These are phyloP conservation scores for Entophlyctis luteolus DNA, from an alignment of 192 early-diverging fungal genomes.

Conservation along the genomic window DNA sequence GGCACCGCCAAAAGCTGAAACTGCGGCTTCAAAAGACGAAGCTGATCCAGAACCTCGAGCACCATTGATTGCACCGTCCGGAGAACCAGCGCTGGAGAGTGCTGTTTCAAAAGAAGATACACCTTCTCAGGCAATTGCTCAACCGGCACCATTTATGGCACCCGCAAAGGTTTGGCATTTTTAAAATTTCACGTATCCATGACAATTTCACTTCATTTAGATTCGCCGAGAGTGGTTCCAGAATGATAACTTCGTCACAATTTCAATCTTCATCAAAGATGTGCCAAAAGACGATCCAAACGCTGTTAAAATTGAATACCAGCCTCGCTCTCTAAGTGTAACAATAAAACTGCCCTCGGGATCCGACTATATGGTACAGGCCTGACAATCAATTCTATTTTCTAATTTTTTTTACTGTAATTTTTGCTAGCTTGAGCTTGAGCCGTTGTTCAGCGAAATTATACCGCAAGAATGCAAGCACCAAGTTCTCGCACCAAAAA, in stretches of 20 bases:
- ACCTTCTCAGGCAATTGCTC: conserved; percentile 27
- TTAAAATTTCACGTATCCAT: not conserved
- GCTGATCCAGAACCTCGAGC: conserved; percentile 3
- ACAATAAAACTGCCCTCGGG: conserved; percentile 76
- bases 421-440: conserved; percentile 83
- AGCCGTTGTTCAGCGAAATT: conserved; percentile 79
- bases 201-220: not conserved
- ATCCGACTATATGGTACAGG: conserved; percentile 66
- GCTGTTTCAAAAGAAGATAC: conserved; percentile 8
- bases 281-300: conserved; percentile 59
- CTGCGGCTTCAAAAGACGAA: too few relatives aligned
- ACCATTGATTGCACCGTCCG: not conserved
- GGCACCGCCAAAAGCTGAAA: too few relatives aligned
- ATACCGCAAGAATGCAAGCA: conserved; percentile 55
- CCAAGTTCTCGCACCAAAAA: conserved; percentile 47
- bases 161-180: conserved; percentile 35
- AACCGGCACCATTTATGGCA: conserved; percentile 34
- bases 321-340: conserved; percentile 62
- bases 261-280: conserved; percentile 90
- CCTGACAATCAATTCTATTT: not conserved
- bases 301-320: conserved; percentile 55
- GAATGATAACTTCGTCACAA: conserved; percentile 80
- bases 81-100: not conserved
- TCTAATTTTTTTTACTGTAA: not conserved
- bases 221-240: conserved; percentile 97